Percentiles rank a stretch among this genome's conserved stretches.
phyloP scores from a whole-genome alignment of 441 rosid species.

The Erodium texanum region DNA sequence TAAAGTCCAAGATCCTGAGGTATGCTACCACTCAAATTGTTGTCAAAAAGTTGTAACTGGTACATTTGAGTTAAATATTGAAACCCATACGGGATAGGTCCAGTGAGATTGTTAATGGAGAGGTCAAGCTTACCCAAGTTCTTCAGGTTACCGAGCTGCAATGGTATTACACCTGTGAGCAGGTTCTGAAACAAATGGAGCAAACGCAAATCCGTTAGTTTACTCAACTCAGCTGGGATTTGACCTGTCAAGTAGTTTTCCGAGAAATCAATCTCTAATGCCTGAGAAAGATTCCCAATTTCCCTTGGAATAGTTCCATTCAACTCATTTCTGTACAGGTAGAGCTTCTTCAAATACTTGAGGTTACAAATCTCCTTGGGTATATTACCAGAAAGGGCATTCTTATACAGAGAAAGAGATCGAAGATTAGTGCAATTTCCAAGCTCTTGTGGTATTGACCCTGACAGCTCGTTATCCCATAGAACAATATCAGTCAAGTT shows the following conservation, averaged over 20 bases:
- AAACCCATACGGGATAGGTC: slow-evolving; percentile 70
- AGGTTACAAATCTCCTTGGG: slow-evolving; percentile 74
- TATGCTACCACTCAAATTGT: slow-evolving; percentile 56
- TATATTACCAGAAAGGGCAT: slow-evolving; percentile 54
- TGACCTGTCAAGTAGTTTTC: slow-evolving; percentile 68
- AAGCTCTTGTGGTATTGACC: slow-evolving; percentile 65
- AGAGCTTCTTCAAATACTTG: slow-evolving; percentile 60
- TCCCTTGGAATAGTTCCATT: slow-evolving; percentile 83
- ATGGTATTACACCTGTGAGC: slow-evolving; percentile 71
- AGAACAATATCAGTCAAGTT: slow-evolving; percentile 60
- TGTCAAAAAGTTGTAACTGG: slow-evolving; percentile 79
- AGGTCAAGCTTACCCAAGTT: slow-evolving; percentile 78
- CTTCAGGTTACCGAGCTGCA: slow-evolving; percentile 56
- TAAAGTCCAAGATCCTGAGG: slow-evolving; percentile 68
- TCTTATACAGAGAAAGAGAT: slow-evolving; percentile 66
- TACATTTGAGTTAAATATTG: slow-evolving; percentile 55
- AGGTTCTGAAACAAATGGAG: slow-evolving; percentile 79
- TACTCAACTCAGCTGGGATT: slow-evolving; percentile 65
- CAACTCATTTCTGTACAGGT: slow-evolving; percentile 68
- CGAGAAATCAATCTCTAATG: slow-evolving; percentile 72
- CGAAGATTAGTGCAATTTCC: slow-evolving; percentile 62
- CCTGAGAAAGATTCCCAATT: slow-evolving; percentile 66
- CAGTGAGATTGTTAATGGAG: slow-evolving; percentile 66
- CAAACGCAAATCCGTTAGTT: slow-evolving; percentile 49
- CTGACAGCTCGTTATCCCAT: slow-evolving; percentile 70